phyloP scores from a whole-genome alignment of 305 asterid genomes.

The Euphrasia arctica region DNA sequence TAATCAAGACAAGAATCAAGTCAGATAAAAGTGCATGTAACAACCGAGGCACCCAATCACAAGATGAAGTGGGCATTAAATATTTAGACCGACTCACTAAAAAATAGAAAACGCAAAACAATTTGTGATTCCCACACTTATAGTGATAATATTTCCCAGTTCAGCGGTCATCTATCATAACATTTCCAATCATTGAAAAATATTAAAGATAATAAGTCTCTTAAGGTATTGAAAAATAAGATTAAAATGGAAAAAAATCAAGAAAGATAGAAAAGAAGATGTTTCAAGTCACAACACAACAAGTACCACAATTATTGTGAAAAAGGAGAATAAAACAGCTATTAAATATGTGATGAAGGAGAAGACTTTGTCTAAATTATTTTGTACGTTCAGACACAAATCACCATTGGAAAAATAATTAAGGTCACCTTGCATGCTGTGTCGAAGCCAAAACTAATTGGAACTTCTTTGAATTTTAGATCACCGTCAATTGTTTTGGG shows the following conservation, averaged over 20 bases:
- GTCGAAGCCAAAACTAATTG: conserved; percentile 74
- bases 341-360: background rate
- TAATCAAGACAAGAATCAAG: conserved; percentile 14
- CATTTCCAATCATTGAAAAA: conserved; percentile 83
- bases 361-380: no score
- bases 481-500: conserved; percentile 65
- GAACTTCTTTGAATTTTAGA: conserved; percentile 71
- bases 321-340: background rate
- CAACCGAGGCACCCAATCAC: background rate
- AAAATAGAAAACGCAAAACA: background rate
- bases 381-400: background rate
- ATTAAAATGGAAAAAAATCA: background rate
- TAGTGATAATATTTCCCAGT: conserved; percentile 80
- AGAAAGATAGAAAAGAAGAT: background rate
- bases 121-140: conserved; percentile 28
- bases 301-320: background rate
- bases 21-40: background rate
- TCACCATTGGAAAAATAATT: background rate
- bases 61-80: background rate
- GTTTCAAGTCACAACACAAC: background rate
- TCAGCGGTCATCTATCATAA: conserved; percentile 81
- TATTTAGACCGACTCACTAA: background rate
- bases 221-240: background rate
- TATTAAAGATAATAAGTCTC: conserved; percentile 24
- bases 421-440: conserved; percentile 71